These are phyloP conservation scores for Bifiguratus adelaidae DNA, from an alignment of 192 early-diverging fungal species.

Conservation along the genomic window DNA sequence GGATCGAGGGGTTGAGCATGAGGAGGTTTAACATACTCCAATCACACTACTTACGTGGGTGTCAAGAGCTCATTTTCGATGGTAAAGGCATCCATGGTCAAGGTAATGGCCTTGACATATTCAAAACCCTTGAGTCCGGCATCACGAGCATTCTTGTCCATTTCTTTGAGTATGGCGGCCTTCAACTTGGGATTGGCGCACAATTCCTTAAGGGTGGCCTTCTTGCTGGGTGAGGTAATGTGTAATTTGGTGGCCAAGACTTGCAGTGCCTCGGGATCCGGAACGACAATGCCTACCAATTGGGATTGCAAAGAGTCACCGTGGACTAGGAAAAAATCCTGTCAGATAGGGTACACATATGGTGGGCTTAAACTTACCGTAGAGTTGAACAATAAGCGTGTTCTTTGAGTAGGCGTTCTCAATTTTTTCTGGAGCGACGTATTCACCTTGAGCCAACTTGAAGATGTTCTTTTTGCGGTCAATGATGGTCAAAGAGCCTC, in stretches of 20 bases:
- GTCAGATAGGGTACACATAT: too few relatives aligned
- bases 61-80: conserved; percentile 69
- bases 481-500: conserved; percentile 66
- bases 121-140: conserved; percentile 62
- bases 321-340: too few relatives aligned
- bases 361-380: conserved; percentile 15
- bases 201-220: conserved; percentile 32
- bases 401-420: conserved; percentile 53
- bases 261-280: conserved; percentile 45
- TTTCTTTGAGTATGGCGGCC: conserved; percentile 29
- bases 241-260: conserved; percentile 33
- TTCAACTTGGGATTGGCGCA: conserved; percentile 42
- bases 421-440: conserved; percentile 77
- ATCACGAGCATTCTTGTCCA: conserved; percentile 40
- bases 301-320: conserved; percentile 66
- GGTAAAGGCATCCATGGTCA: conserved; percentile 56
- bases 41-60: conserved; percentile 34
- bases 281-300: conserved; percentile 68
- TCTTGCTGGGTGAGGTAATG: conserved; percentile 15
- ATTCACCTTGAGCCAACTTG: conserved; percentile 67
- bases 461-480: conserved; percentile 81
- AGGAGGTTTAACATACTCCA: too few relatives aligned
- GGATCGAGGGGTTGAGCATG: not conserved
- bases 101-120: conserved; percentile 46
- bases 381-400: conserved; percentile 58